Percentiles rank a stretch among this genome's conserved stretches.
phyloP scores from a whole-genome alignment of 2,329 filamentous ascomycete species.

The Fusarium sp. region DNA sequence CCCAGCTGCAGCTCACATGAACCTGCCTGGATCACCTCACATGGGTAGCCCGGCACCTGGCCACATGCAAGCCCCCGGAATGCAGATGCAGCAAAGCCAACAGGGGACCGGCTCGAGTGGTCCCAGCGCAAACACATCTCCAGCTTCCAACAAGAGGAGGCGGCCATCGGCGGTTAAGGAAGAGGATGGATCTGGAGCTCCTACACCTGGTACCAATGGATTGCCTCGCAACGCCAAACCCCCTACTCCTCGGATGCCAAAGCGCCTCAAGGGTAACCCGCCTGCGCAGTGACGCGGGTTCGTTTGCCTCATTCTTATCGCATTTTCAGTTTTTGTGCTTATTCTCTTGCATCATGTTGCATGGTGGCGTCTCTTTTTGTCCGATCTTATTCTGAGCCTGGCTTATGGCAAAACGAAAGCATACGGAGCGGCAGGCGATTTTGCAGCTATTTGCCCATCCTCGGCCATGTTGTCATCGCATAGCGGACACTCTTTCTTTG shows the following conservation, averaged over 20 bases:
- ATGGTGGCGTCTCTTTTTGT: slow-evolving; percentile 49
- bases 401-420: slow-evolving; percentile 36
- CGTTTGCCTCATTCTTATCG: slow-evolving; percentile 1
- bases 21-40: slow-evolving; percentile 70
- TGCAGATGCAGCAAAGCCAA: slow-evolving; percentile 74
- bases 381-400: slow-evolving; percentile 26
- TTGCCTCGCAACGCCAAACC: slow-evolving; percentile 63
- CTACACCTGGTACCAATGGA: slow-evolving; percentile 62
- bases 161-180: slow-evolving; percentile 66
- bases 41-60: slow-evolving; percentile 68
- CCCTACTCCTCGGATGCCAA: slow-evolving; percentile 65
- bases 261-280: slow-evolving; percentile 61
- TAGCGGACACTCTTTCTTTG: slow-evolving; percentile 18
- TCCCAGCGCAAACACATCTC: slow-evolving; percentile 73
- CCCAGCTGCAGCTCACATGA: slow-evolving; percentile 67
- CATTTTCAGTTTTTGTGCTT: slow-evolving; percentile 11
- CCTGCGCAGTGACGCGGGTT: slow-evolving; percentile 41
- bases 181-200: slow-evolving; percentile 61
- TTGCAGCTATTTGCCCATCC: slow-evolving; percentile 14
- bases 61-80: slow-evolving; percentile 70
- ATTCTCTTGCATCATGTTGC: slow-evolving; percentile 49
- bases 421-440: slow-evolving; percentile 34
- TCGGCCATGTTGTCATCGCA: slow-evolving; percentile 20
- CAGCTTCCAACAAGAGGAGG: slow-evolving; percentile 67
- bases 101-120: slow-evolving; percentile 73